These are phyloP conservation scores for Pythium insidiosum DNA, from an alignment of 352 stramenopile genomes.

Conservation along the genomic window DNA sequence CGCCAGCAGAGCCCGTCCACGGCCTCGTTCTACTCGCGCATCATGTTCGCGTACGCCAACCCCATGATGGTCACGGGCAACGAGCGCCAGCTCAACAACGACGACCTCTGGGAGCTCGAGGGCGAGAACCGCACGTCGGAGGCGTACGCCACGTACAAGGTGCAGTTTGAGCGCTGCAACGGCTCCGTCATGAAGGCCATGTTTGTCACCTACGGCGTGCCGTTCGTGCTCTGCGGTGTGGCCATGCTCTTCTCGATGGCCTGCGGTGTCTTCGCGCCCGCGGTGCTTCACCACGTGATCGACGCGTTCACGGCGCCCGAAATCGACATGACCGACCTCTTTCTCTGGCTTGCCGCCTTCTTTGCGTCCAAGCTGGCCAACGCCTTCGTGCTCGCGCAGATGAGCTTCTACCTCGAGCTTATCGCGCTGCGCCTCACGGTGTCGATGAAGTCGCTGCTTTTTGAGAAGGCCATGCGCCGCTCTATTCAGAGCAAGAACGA, in stretches of 20 bases:
- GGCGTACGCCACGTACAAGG: slow-evolving; percentile 20
- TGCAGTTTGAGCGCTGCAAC: slow-evolving; percentile 10
- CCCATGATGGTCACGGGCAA: slow-evolving; percentile 33
- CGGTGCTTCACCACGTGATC: slow-evolving; percentile 39
- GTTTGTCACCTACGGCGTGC: slow-evolving; percentile 13
- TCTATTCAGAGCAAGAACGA: slow-evolving; percentile 13
- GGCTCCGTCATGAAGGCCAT: slow-evolving; percentile 21
- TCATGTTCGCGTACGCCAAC: slow-evolving; percentile 40
- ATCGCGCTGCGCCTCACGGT: slow-evolving; percentile 22
- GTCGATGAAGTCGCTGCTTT: slow-evolving; percentile 31
- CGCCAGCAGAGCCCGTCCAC: too few species aligned
- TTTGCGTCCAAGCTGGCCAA: slow-evolving; percentile 26
- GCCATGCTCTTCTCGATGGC: slow-evolving; percentile 19
- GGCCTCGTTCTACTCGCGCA: slow-evolving; percentile 13
- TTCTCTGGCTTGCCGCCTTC: slow-evolving; percentile 31
- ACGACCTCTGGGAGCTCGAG: slow-evolving; percentile 36
- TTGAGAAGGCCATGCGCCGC: slow-evolving; percentile 30
- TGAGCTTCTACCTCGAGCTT: slow-evolving; percentile 19
- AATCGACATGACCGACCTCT: slow-evolving; percentile 20
- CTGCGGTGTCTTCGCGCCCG: slow-evolving; percentile 30
- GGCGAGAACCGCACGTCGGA: slow-evolving; percentile 13
- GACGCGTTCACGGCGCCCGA: slow-evolving; percentile 13
- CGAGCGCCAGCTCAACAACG: slow-evolving; percentile 23
- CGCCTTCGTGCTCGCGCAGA: slow-evolving; percentile 16
- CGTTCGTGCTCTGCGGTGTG: slow-evolving; percentile 21